Base-by-base conservation (phyloP, 208 protist species). In the Angomonas deanei region DNA sequence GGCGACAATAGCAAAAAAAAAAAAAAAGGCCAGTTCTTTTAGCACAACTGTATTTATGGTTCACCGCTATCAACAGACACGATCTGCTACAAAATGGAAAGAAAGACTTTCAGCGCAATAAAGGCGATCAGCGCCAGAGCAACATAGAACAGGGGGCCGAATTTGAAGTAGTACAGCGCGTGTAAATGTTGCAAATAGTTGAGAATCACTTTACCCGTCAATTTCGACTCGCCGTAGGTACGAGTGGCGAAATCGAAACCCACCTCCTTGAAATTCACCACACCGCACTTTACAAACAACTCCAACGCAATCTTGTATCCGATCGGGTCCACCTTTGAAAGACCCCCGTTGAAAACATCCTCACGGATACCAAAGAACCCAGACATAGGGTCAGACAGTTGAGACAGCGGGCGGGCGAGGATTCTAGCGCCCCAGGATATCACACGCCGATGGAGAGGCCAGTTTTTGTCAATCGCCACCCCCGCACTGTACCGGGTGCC, bases 231-330 rank as follows among this genome's bases (percentile, higher is more conserved):
- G 3, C 91, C 91, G 54, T 75, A 77, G 30, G 63, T 80, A 36
- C 91, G 77, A 0, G 84, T 86, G 24, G 79, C 77, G 56, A 96
- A 96, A 60, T 88, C 86, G 64, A 93, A 96, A 33, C 77, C 67
- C 3, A 96, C 82, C 63, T 96, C 87, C 34, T 76, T 64, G 64
- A 82, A 87, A 42, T 68, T 72, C 47, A 74, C 38, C 6, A 96
- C 75, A 32, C 71, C 48, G 57, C 82, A 91, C 82, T 96, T 96
- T 31, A 96, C 91, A 47, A 94, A 94, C 28, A 96, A 62, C 64
- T 96, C 91, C 26, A 97, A 73, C 1, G 88, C 93, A 64, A 97
- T 97, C 64, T 97, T 97, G 81, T 93, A 97, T 4, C 93, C 93
- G 54, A 96, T 92, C 17, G 93, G 80, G 65, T 83, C 94, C 47